A percentile compares a stretch with the other conserved stretches of the same genome.
phyloP scores from a whole-genome alignment of 129 eudicot species.

The Flaveria trinervia region DNA sequence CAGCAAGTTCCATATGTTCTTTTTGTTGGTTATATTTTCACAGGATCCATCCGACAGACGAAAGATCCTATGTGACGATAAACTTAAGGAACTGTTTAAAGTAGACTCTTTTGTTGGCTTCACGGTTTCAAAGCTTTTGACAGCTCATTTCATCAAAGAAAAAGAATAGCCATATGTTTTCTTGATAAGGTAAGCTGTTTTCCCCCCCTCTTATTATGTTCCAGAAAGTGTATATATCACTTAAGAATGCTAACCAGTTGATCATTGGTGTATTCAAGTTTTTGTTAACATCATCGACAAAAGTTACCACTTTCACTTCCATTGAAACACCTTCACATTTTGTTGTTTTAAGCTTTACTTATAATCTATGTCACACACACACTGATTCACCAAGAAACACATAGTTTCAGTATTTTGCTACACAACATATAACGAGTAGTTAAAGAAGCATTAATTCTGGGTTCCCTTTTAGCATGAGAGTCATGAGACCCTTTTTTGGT shows the following conservation, averaged over 20 bases:
- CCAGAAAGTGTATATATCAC: constrained; percentile 31
- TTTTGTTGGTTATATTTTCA: constrained; percentile 21
- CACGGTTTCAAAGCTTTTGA: constrained; percentile 54
- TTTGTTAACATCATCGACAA: constrained; percentile 31
- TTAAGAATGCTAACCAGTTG: constrained; percentile 32
- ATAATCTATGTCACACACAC: not conserved
- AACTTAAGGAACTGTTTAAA: constrained; percentile 54
- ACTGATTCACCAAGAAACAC: constrained; percentile 19
- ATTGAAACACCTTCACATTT: constrained; percentile 15
- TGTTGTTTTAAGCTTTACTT: constrained; percentile 21
- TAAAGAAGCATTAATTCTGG: constrained; percentile 27
- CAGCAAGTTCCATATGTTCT: constrained; percentile 10
- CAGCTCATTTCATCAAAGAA: constrained; percentile 54
- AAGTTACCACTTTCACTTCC: constrained; percentile 24
- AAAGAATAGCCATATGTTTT: constrained; percentile 27
- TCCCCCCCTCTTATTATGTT: constrained; percentile 12
- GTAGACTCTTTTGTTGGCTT: constrained; percentile 55
- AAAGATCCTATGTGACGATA: constrained; percentile 53
- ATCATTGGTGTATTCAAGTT: constrained; percentile 33
- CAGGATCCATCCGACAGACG: constrained; percentile 69
- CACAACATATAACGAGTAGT: constrained; percentile 17
- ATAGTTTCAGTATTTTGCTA: constrained; percentile 12
- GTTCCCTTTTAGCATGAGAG: constrained; percentile 19
- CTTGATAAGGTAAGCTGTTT: constrained; percentile 24
- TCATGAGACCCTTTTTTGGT: constrained; percentile 18